Percentiles rank a stretch among this genome's conserved stretches.
Evolutionary conservation across 768 basidiomycete species (phyloP).

Genomic region (Naganishia friedmannii): DNA sequence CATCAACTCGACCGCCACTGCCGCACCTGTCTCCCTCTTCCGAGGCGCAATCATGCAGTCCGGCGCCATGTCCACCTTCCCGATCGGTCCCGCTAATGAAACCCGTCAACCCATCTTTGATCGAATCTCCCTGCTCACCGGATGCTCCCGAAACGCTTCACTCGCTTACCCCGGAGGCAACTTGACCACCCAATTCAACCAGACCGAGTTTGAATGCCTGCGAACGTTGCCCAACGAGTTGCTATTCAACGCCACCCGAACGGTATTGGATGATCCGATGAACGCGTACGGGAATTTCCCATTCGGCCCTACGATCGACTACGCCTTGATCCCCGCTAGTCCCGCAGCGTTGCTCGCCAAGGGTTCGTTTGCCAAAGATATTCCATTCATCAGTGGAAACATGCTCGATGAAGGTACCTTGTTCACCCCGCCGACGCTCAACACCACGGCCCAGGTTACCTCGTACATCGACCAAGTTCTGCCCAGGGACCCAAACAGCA

Average conservation of each 20-base stretch:
- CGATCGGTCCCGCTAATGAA: constrained; percentile 34
- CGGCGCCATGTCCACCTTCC: constrained; percentile 36
- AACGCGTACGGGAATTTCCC: constrained; percentile 26
- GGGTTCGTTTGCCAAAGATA: constrained; percentile 40
- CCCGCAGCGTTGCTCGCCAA: constrained; percentile 39
- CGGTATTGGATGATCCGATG: background rate
- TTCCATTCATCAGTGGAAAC: constrained; percentile 49
- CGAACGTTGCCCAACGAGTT: constrained; percentile 35
- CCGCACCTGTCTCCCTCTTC: constrained; percentile 12
- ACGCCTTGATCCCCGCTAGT: constrained; percentile 42
- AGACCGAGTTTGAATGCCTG: constrained; percentile 40
- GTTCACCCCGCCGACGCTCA: constrained; percentile 38
- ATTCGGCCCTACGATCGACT: constrained; percentile 45
- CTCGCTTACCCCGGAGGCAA: constrained; percentile 23
- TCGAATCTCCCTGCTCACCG: constrained; percentile 34
- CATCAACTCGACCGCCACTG: constrained; percentile 12
- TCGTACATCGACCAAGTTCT: constrained; percentile 34
- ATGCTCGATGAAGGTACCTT: constrained; percentile 48
- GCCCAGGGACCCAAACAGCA: constrained; percentile 32
- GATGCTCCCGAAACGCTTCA: constrained; percentile 36
- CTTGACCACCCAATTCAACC: constrained; percentile 18
- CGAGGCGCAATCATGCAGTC: constrained; percentile 40
- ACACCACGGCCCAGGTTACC: constrained; percentile 25
- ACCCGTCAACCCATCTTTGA: constrained; percentile 44
- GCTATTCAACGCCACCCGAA: constrained; percentile 40